phyloP scores from a whole-genome alignment of 805 yeast species.

The Yarrowia deformans region DNA sequence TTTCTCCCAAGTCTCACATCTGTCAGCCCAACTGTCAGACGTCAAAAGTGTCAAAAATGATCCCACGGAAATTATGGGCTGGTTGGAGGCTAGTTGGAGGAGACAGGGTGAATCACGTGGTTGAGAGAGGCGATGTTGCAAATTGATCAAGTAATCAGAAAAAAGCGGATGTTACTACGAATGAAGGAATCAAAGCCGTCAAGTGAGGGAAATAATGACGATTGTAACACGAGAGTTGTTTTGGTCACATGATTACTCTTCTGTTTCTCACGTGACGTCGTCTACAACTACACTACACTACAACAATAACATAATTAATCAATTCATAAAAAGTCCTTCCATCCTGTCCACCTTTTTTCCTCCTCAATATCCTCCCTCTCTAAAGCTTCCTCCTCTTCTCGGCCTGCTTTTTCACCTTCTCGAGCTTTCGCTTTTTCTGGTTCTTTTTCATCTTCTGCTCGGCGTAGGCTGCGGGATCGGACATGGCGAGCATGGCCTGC shows the following conservation, averaged over 20 bases:
- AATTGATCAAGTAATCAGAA: too few species aligned
- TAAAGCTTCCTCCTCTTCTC: slow-evolving; percentile 20
- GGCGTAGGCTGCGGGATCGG: slow-evolving; percentile 84
- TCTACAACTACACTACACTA: too few species aligned
- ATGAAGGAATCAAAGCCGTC: too few species aligned
- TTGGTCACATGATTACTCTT: too few species aligned
- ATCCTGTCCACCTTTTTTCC: too few species aligned
- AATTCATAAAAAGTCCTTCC: slow-evolving; percentile 3
- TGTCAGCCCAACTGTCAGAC: not conserved
- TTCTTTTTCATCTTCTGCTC: slow-evolving; percentile 79
- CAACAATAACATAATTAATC: slow-evolving; percentile 1
- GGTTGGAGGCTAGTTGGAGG: not conserved
- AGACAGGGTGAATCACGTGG: too few species aligned
- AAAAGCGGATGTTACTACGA: too few species aligned
- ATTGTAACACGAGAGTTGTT: too few species aligned
- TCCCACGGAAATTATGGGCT: not conserved
- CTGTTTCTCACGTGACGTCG: too few species aligned
- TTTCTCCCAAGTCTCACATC: not conserved
- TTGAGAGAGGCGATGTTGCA: too few species aligned
- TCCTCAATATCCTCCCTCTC: not conserved
- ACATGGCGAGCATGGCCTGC: slow-evolving; percentile 75
- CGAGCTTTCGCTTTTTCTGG: slow-evolving; percentile 60
- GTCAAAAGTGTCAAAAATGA: not conserved
- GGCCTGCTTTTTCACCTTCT: slow-evolving; percentile 22
- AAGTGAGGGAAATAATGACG: too few species aligned